These are phyloP conservation scores for Phlebiopsis gigantea DNA, from an alignment of 768 basidiomycete species.

Conservation along the genomic window DNA sequence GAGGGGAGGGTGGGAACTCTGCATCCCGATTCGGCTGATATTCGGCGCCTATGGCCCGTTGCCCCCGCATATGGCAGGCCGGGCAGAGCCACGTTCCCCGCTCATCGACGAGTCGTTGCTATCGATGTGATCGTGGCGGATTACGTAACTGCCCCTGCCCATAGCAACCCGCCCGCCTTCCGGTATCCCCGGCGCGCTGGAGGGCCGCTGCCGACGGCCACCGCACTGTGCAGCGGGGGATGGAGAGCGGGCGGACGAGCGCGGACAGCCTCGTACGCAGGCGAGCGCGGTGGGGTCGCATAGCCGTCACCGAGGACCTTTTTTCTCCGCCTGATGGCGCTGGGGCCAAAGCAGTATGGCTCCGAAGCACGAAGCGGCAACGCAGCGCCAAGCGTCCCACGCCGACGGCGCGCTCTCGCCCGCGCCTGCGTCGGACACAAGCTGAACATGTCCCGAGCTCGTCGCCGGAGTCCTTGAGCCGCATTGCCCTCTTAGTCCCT, in stretches of 20 bases:
- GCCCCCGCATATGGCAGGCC: neutral
- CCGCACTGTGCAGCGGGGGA: neutral
- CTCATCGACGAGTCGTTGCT: conserved; percentile 11
- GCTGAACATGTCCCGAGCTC: too few species aligned
- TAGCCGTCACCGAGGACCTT: too few species aligned
- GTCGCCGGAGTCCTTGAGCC: neutral
- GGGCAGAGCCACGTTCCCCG: conserved; percentile 6
- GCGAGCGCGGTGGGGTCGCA: neutral
- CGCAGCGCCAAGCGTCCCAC: neutral
- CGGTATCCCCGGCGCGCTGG: neutral
- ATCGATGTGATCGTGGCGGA: conserved; percentile 12
- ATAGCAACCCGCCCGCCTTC: conserved; percentile 10
- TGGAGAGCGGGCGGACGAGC: neutral
- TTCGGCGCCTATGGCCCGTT: conserved; percentile 4
- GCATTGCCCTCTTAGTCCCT: neutral
- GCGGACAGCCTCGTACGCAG: neutral
- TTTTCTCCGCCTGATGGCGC: neutral
- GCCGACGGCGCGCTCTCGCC: too few species aligned
- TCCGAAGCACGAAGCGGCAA: too few species aligned
- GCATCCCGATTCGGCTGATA: conserved; percentile 1
- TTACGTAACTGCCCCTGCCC: conserved; percentile 6
- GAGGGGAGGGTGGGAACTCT: conserved; percentile 9
- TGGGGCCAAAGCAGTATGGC: too few species aligned
- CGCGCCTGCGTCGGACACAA: neutral
- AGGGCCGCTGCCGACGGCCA: neutral